A percentile compares a stretch with the other conserved stretches of the same genome.
These are phyloP conservation scores for Microdochium trichocladiopsis DNA, from an alignment of 2,329 filamentous ascomycete species.

Conservation along the genomic window DNA sequence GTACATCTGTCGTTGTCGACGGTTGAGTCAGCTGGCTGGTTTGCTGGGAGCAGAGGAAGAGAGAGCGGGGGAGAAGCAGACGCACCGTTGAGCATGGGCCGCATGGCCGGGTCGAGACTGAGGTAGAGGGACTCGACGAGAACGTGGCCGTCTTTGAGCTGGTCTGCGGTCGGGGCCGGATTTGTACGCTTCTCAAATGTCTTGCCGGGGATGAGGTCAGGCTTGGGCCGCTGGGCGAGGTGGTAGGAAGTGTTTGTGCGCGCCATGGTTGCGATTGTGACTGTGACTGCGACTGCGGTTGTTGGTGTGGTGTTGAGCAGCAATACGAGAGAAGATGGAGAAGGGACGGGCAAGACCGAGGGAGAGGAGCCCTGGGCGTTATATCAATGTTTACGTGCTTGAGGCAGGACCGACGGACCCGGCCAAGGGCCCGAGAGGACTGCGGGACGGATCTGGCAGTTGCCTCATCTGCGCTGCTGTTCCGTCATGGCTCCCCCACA, in stretches of 20 bases:
- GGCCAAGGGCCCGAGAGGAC: too few species aligned
- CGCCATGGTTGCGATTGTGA: slow-evolving; percentile 23
- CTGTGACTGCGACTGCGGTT: not conserved
- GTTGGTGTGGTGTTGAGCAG: not conserved
- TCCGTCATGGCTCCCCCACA: too few species aligned
- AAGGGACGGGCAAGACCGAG: too few species aligned
- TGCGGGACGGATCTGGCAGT: too few species aligned
- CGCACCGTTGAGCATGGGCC: slow-evolving; percentile 59
- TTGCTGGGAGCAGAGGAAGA: not conserved
- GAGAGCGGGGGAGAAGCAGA: not conserved
- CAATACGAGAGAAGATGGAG: not conserved
- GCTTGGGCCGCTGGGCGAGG: slow-evolving; percentile 57
- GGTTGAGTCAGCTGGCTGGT: too few species aligned
- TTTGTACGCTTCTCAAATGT: slow-evolving; percentile 52
- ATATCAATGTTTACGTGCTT: too few species aligned
- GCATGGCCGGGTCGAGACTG: slow-evolving; percentile 70
- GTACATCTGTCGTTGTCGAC: slow-evolving; percentile 25
- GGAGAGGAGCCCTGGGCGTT: too few species aligned
- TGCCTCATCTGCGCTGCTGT: too few species aligned
- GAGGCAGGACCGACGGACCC: too few species aligned
- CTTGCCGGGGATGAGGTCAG: slow-evolving; percentile 53
- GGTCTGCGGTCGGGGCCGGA: slow-evolving; percentile 40
- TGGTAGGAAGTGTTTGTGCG: slow-evolving; percentile 42
- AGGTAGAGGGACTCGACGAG: slow-evolving; percentile 56
- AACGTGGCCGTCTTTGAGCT: slow-evolving; percentile 58